These are phyloP conservation scores for Aspergillus sp. DNA, from an alignment of 2,329 filamentous ascomycete species.

Conservation along the genomic window DNA sequence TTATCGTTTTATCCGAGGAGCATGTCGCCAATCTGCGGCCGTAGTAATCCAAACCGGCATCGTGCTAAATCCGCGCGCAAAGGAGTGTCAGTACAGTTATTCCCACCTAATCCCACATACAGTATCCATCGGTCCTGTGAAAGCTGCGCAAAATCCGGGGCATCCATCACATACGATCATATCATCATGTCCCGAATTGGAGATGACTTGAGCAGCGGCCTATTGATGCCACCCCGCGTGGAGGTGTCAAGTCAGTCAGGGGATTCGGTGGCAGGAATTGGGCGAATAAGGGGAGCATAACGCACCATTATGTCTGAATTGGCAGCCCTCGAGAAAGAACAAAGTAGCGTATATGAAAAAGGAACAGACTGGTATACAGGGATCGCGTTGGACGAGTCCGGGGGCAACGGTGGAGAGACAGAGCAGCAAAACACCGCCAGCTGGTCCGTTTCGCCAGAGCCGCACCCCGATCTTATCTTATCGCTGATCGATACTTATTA, in stretches of 20 bases:
- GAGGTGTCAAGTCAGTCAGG: slow-evolving; percentile 7
- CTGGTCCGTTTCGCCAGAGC: slow-evolving; percentile 17
- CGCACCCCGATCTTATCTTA: slow-evolving; percentile 22
- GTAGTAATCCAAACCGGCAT: slow-evolving; percentile 98
- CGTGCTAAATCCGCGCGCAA: slow-evolving; percentile 54
- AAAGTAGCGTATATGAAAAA: neutral
- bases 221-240: slow-evolving; percentile 21
- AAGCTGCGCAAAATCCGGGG: too few relatives aligned
- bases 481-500: slow-evolving; percentile 11
- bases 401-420: slow-evolving; percentile 1
- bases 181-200: slow-evolving; percentile 88
- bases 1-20: slow-evolving; percentile 96
- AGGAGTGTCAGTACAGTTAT: slow-evolving; percentile 1
- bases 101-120: neutral
- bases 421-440: slow-evolving; percentile 18
- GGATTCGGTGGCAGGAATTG: slow-evolving; percentile 1
- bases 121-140: neutral
- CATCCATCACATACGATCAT: slow-evolving; percentile 76
- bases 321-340: slow-evolving; percentile 4
- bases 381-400: neutral
- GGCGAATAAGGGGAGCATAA: neutral
- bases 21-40: slow-evolving; percentile 92
- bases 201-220: slow-evolving; percentile 63
- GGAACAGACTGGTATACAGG: neutral
- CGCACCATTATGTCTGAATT: slow-evolving; percentile 17